Percentiles rank a stretch among this genome's conserved stretches.
These are phyloP conservation scores for Kwoniella pini DNA, from an alignment of 768 basidiomycete genomes.

Conservation along the genomic window DNA sequence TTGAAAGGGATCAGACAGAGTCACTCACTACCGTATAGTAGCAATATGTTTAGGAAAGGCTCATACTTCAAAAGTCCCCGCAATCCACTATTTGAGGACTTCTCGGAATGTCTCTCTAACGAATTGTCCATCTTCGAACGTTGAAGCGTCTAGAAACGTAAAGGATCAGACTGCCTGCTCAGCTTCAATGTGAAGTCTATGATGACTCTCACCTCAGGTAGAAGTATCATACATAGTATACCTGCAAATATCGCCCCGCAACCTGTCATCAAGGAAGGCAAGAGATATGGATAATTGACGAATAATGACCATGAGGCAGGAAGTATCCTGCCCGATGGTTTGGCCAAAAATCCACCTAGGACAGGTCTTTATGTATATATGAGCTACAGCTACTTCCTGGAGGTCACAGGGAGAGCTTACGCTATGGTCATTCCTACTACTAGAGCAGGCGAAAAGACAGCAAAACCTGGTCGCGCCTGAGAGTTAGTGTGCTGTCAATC, in stretches of 20 bases:
- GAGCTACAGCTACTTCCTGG: too few relatives aligned
- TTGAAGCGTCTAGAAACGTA: slow-evolving; percentile 28
- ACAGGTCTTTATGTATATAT: slow-evolving; percentile 29
- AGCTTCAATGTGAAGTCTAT: background rate
- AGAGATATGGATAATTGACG: slow-evolving; percentile 32
- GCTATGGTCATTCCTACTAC: slow-evolving; percentile 34
- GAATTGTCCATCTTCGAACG: slow-evolving; percentile 8
- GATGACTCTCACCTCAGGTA: slow-evolving; percentile 27
- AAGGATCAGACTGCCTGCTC: background rate
- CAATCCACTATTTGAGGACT: slow-evolving; percentile 15
- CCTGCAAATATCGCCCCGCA: slow-evolving; percentile 22
- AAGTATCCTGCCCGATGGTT: slow-evolving; percentile 32
- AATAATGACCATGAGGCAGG: slow-evolving; percentile 29
- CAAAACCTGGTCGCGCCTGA: slow-evolving; percentile 26
- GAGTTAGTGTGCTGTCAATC: background rate
- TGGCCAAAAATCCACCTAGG: slow-evolving; percentile 38
- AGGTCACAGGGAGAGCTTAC: too few relatives aligned
- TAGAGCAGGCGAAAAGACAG: slow-evolving; percentile 38
- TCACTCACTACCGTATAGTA: slow-evolving; percentile 37
- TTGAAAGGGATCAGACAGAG: background rate
- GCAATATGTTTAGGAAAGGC: slow-evolving; percentile 35
- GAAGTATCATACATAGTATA: slow-evolving; percentile 11
- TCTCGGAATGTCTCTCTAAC: slow-evolving; percentile 11
- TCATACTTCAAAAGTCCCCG: slow-evolving; percentile 22
- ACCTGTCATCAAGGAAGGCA: slow-evolving; percentile 34